These are phyloP conservation scores for Hymenoscyphus occultus DNA, from an alignment of 2,329 filamentous ascomycete species.

Conservation along the genomic window DNA sequence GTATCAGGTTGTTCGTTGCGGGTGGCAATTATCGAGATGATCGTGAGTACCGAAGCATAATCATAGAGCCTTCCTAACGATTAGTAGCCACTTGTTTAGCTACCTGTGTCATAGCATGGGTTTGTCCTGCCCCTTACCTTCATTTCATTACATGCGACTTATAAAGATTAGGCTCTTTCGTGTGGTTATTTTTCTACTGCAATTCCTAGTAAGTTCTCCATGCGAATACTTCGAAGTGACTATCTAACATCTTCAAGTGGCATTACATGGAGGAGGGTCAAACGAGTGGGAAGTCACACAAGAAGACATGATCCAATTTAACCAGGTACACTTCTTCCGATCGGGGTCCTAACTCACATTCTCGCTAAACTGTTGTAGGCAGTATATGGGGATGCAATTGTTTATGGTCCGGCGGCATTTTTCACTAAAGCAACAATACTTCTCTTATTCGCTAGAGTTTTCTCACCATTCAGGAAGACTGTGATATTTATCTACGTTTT, in stretches of 20 bases:
- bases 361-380: background rate
- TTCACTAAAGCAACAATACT: constrained; percentile 37
- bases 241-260: constrained; percentile 8
- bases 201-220: background rate
- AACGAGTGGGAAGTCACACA: constrained; percentile 17
- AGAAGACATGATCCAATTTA: constrained; percentile 12
- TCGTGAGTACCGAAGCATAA: background rate
- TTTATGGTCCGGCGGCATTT: constrained; percentile 35
- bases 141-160: background rate
- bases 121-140: background rate
- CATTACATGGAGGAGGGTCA: constrained; percentile 17
- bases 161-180: background rate
- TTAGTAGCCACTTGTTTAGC: background rate
- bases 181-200: background rate
- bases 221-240: background rate
- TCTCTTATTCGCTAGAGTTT: constrained; percentile 37
- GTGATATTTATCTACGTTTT: constrained; percentile 34
- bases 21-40: background rate
- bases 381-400: constrained; percentile 30
- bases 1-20: background rate
- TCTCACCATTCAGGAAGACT: constrained; percentile 28
- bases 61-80: background rate
- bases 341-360: background rate
- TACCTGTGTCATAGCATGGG: constrained; percentile 2
- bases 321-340: constrained; percentile 7